A percentile compares a stretch with the other conserved stretches of the same genome.
Conservation (phyloP, 345 rosid genomes). For the Linum tenue region DNA sequence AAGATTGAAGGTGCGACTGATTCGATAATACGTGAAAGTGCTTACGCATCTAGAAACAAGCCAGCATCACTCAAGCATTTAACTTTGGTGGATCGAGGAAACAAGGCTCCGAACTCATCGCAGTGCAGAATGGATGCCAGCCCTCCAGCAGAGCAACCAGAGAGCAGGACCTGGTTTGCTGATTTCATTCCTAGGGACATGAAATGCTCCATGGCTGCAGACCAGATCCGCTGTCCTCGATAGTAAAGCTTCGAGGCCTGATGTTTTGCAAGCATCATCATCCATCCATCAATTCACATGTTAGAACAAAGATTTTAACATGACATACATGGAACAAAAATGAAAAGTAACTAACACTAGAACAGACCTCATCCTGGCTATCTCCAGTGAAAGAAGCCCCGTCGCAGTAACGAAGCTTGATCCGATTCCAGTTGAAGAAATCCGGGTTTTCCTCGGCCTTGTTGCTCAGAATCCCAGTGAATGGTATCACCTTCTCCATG, state of each 20-base stretch:
- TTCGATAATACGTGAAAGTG: not conserved
- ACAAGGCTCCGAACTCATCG: slow-evolving; percentile 21
- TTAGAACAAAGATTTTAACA: not conserved
- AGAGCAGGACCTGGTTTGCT: slow-evolving; percentile 25
- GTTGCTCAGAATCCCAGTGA: slow-evolving; percentile 26
- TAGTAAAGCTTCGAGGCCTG: slow-evolving; percentile 23
- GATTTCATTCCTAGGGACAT: slow-evolving; percentile 22
- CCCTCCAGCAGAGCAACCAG: slow-evolving; percentile 36
- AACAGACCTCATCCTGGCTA: slow-evolving; percentile 19
- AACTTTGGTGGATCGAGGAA: slow-evolving; percentile 22
- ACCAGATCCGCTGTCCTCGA: slow-evolving; percentile 27
- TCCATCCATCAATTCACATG: not conserved
- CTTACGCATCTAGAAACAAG: slow-evolving; percentile 25
- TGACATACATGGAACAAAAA: not conserved
- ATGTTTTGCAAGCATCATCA: not conserved
- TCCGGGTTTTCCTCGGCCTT: slow-evolving; percentile 20
- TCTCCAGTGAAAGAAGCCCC: slow-evolving; percentile 28
- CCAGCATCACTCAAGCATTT: slow-evolving; percentile 32
- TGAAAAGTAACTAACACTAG: not conserved
- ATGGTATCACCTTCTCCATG: slow-evolving; percentile 20
- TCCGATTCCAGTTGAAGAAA: slow-evolving; percentile 27
- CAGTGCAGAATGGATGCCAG: slow-evolving; percentile 25
- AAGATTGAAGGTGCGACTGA: not conserved
- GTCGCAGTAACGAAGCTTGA: slow-evolving; percentile 25
- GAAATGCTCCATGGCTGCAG: slow-evolving; percentile 20